Evolutionary conservation across 2,329 filamentous ascomycete species (phyloP).

Genomic region (Calonectria honghensis): DNA sequence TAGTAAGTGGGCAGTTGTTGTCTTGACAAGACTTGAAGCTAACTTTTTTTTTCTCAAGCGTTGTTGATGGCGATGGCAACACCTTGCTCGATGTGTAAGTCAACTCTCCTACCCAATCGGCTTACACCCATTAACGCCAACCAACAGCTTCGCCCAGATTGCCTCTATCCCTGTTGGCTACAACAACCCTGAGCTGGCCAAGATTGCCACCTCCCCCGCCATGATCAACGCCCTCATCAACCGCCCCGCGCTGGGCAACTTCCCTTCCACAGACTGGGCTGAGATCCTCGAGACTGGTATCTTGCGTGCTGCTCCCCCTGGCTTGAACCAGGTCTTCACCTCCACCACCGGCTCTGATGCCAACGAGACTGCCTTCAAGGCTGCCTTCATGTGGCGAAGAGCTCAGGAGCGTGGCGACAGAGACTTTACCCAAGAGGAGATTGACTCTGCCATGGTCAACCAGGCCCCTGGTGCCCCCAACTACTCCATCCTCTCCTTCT

Average conservation of each 20-base stretch:
- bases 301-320: constrained; percentile 88
- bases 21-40: neutral
- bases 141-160: constrained; percentile 85
- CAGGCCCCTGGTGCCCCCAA: constrained; percentile 82
- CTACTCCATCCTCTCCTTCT: constrained; percentile 91
- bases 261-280: constrained; percentile 88
- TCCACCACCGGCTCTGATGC: constrained; percentile 91
- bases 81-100: constrained; percentile 80
- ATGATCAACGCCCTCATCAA: constrained; percentile 90
- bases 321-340: constrained; percentile 92
- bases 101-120: neutral
- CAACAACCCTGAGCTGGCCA: constrained; percentile 85
- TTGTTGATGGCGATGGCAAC: constrained; percentile 82
- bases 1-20: constrained; percentile 64
- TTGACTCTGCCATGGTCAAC: constrained; percentile 85
- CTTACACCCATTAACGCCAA: constrained; percentile 7
- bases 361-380: constrained; percentile 95
- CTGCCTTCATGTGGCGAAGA: constrained; percentile 92
- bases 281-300: constrained; percentile 85
- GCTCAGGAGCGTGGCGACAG: constrained; percentile 86
- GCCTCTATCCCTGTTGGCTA: constrained; percentile 93
- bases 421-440: constrained; percentile 84
- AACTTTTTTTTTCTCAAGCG: too few relatives aligned
- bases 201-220: constrained; percentile 81
- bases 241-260: constrained; percentile 90